Evolutionary conservation across 495 filamentous ascomycete species (phyloP), one percentile per base, ranked within the genome.

Genomic region (Podospora pseudoanserina): DNA sequence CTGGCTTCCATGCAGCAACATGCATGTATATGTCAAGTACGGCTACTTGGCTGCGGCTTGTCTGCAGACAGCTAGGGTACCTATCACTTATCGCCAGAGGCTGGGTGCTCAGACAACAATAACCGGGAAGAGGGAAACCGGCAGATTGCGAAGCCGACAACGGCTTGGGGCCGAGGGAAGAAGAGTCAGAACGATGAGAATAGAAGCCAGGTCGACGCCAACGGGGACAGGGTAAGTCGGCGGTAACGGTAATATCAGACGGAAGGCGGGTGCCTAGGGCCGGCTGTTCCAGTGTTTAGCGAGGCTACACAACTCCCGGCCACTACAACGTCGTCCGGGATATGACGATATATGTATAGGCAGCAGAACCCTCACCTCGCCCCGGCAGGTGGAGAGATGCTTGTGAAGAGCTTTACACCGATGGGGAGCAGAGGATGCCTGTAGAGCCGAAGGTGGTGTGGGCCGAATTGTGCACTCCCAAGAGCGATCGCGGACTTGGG

Each of bases 1-100:
- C 65, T 67, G 72, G 54, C 67, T 70, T 65, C 72, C 72, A 73
- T 73, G 73, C 73, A 73, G 69, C 67, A 63, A 23, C 27, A 34
- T 60, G 54, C 62, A 60, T 58, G 58, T 44, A 59, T 60, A 32
- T 32, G 39, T 49, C 13, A 49, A 49, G 57, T 65, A 64, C 63
- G 27, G 65, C 61, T 58, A 63, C 61, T 44, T 63, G 32, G 59
- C 49, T 20, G 57, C 56, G 65, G 65, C 28, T 5, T 49, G 39
- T 49, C 39, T 49, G 6, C 6, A 49, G 7, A 49, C 39, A 13
- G 39, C 39, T 11, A 11, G 7, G 39, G 39, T 18, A 49, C 4
- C 39, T 23, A 49, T 5, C 13, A 49, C 39, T 11, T 49, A 32
- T 32, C 30, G 30, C 39, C 7, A 16, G 5, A 49, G 39, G 15